Base-by-base conservation (phyloP, 2,329 filamentous ascomycete genomes). In the Fusarium tanahbumbuense region DNA sequence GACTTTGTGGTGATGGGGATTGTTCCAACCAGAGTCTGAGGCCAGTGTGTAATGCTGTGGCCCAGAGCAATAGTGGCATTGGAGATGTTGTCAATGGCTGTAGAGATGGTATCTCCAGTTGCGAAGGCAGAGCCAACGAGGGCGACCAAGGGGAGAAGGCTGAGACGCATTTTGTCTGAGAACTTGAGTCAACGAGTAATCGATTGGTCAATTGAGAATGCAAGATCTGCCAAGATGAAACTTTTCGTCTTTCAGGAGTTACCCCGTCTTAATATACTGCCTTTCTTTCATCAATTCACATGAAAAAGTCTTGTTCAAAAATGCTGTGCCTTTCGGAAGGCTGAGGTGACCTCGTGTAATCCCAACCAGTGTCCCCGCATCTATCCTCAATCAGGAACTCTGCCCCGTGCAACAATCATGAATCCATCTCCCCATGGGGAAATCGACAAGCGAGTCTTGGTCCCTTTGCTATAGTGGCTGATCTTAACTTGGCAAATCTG, bases 1-100 rank as follows among this genome's bases (percentile, higher is more conserved):
- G 81, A 82, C 56, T 81, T 73, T 55, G 74, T 54, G 52, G 82
- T 74, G 67, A 86, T 84, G 60, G 82, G 80, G 3, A 84, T 48
- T 0, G 79, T 77, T 41, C 78, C 77, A 15, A 83, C 62, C 5
- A 83, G 67, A 48, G 75, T 75, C 64, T 82, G 82, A 10, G 77
- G 66, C 81, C 82, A 85, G 20, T 60, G 48, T 20, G 74, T 48
- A 20, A 84, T 78, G 34, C 75, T 76, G 42, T 66, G 57, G 62
- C 80, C 77, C 52, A 84, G 78, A 30, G 70, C 71, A 37, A 73
- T 53, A 20, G 81, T 81, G 20, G 77, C 68, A 49, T 72, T 49
- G 58, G 75, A 66, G 69, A 84, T 80, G 40, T 69, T 73, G 45
- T 74, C 65, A 55, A 84, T 76, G 65, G 82, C 78, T 23, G 62